phyloP scores from a whole-genome alignment of 805 yeast genomes.

The Wickerhamiella sergipiensis region DNA sequence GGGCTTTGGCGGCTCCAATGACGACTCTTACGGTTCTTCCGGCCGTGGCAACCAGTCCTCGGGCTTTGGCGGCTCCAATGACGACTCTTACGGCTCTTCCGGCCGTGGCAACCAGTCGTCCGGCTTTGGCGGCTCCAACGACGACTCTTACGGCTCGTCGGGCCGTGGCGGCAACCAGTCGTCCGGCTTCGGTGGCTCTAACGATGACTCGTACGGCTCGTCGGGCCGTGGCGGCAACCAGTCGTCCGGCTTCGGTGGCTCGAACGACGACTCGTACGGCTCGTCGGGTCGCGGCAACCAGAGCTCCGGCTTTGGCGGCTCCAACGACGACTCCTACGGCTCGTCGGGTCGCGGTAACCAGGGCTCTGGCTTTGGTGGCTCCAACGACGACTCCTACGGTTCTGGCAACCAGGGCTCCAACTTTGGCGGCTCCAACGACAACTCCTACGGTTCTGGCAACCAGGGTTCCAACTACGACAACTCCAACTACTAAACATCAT shows the following conservation, averaged over 20 bases:
- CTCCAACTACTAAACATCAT: neutral
- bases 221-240: slow-evolving; percentile 8
- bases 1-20: slow-evolving; percentile 13
- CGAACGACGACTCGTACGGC: slow-evolving; percentile 13
- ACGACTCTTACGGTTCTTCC: slow-evolving; percentile 11
- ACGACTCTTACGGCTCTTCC: slow-evolving; percentile 18
- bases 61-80: slow-evolving; percentile 19
- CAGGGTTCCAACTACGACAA: slow-evolving; percentile 10
- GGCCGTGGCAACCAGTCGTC: slow-evolving; percentile 27
- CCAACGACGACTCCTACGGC: slow-evolving; percentile 18
- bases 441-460: slow-evolving; percentile 18
- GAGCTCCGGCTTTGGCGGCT: slow-evolving; percentile 17
- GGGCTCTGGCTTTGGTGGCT: slow-evolving; percentile 10
- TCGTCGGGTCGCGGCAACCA: slow-evolving; percentile 14
- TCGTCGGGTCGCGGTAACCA: slow-evolving; percentile 12
- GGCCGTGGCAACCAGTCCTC: slow-evolving; percentile 19
- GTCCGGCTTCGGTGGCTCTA: slow-evolving; percentile 5
- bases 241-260: slow-evolving; percentile 14
- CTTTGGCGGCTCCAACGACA: slow-evolving; percentile 14
- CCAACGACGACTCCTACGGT: slow-evolving; percentile 6
- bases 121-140: slow-evolving; percentile 22
- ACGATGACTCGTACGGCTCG: slow-evolving; percentile 20
- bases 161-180: slow-evolving; percentile 5
- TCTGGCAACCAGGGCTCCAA: slow-evolving; percentile 19
- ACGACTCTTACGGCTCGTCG: slow-evolving; percentile 19